These are phyloP conservation scores for Melastoma candidum DNA, from an alignment of 441 rosid species.

Conservation along the genomic window DNA sequence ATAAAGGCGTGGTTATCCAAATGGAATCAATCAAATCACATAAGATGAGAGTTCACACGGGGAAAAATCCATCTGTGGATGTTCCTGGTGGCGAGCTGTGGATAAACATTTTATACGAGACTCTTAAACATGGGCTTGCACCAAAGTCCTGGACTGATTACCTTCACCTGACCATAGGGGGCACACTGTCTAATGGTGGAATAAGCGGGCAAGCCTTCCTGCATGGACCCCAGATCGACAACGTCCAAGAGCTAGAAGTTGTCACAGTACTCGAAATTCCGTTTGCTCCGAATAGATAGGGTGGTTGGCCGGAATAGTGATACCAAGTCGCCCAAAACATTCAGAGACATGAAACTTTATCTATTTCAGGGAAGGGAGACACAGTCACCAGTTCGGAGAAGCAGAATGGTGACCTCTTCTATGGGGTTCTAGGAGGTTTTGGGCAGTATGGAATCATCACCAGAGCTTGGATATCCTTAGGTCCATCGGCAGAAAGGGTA, in stretches of 20 bases:
- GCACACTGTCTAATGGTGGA: slow-evolving; percentile 82
- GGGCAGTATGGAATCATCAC: slow-evolving; percentile 96
- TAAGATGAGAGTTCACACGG: slow-evolving; percentile 32
- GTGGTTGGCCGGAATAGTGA: background rate
- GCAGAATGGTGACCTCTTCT: slow-evolving; percentile 64
- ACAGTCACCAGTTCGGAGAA: slow-evolving; percentile 60
- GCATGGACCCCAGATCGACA: slow-evolving; percentile 80
- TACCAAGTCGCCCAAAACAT: background rate
- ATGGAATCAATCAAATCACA: slow-evolving; percentile 58
- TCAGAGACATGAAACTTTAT: slow-evolving; percentile 1
- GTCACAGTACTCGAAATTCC: slow-evolving; percentile 45
- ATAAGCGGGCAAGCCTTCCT: slow-evolving; percentile 85
- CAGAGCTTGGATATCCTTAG: slow-evolving; percentile 64
- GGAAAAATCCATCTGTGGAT: slow-evolving; percentile 52
- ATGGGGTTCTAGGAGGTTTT: slow-evolving; percentile 79
- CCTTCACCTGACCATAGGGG: slow-evolving; percentile 85
- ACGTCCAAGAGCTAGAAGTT: slow-evolving; percentile 72
- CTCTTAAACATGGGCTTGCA: slow-evolving; percentile 64
- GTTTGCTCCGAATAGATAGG: background rate
- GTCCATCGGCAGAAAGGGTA: slow-evolving; percentile 63
- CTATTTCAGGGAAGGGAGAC: slow-evolving; percentile 78
- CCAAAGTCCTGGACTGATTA: slow-evolving; percentile 97
- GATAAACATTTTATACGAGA: slow-evolving; percentile 72
- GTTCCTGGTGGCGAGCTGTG: slow-evolving; percentile 86
- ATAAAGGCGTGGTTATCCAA: slow-evolving; percentile 64